phyloP scores from a whole-genome alignment of 116 monocot species.

The Thalassia testudinum region DNA sequence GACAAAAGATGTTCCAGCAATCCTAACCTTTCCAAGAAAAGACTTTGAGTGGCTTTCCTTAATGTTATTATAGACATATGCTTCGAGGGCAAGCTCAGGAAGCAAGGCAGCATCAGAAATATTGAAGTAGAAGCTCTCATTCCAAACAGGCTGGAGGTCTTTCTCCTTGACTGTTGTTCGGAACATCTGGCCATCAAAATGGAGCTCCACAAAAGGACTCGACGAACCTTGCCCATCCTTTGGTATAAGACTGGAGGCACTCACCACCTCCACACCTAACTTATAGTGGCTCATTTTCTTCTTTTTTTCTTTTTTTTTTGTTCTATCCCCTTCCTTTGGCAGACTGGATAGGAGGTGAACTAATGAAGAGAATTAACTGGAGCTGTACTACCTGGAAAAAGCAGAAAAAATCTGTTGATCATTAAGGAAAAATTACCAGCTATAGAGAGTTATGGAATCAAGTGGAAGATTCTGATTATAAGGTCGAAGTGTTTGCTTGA shows the following conservation, averaged over 20 bases:
- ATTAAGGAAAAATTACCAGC: too few relatives aligned
- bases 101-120: slow-evolving; percentile 49
- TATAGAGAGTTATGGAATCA: too few relatives aligned
- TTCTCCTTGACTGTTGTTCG: slow-evolving; percentile 55
- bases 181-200: slow-evolving; percentile 62
- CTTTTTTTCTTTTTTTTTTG: neutral
- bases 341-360: too few relatives aligned
- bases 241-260: slow-evolving; percentile 54
- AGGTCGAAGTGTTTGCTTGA: too few relatives aligned
- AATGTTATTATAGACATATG: slow-evolving; percentile 33
- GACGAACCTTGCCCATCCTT: slow-evolving; percentile 64
- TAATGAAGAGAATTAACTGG: too few relatives aligned
- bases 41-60: slow-evolving; percentile 24
- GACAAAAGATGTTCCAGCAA: slow-evolving; percentile 59
- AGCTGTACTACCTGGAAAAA: too few relatives aligned
- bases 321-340: too few relatives aligned
- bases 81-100: slow-evolving; percentile 44
- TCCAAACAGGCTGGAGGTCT: slow-evolving; percentile 73
- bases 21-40: slow-evolving; percentile 43
- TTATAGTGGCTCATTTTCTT: slow-evolving; percentile 45
- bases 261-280: slow-evolving; percentile 59
- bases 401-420: too few relatives aligned
- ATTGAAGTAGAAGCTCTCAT: slow-evolving; percentile 66
- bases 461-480: too few relatives aligned
- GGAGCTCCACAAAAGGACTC: slow-evolving; percentile 54